Evolutionary conservation across 306 rosid species (phyloP), one percentile per base, ranked within the genome.

Genomic region (Begonia masoniana): DNA sequence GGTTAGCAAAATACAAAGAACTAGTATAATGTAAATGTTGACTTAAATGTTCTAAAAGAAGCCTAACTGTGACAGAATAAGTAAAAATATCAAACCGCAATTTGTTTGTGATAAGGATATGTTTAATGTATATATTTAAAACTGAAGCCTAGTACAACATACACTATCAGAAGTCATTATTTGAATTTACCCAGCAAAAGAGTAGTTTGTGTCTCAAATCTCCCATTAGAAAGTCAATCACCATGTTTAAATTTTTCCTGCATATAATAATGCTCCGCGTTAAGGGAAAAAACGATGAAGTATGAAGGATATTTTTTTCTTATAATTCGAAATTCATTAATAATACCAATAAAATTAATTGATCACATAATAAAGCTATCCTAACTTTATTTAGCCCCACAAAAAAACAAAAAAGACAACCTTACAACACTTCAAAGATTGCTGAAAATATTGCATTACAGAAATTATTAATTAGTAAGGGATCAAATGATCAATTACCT

Each of bases 141-240:
- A 35, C 15, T 45, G 13, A 45, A 45, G 39, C 49, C 49, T 45
- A 45, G 10, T 45, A 10, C 15, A 4, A 45, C n/a, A 10, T 45
- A 45, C 49, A 43, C 47, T 9, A 43, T 45, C 39, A 10, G 49
- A 45, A 45, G 4, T 45, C 15, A 50, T 31, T 8, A 5, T 11
- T 60, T 16, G 64, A 2, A 45, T 62, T 68, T 91, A 91, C 99
- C 99, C 99, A 91, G 65, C 84, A 68, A 69, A 91, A 86, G 59
- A 81, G 75, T 66, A 91, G 70, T 55, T 79, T 79, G 65, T 65
- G 48, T 60, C 64, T 76, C 54, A 69, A 78, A 54, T 62, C 57
- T 57, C 80, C 68, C 72, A 81, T 56, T 50, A 91, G 86, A 77
- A 69, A 64, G 41, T 66, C 50, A 16, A 86, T 50, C 15, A 69